Evolutionary conservation across 2,329 filamentous ascomycete species (phyloP).

Genomic region (Cordyceps javanica): DNA sequence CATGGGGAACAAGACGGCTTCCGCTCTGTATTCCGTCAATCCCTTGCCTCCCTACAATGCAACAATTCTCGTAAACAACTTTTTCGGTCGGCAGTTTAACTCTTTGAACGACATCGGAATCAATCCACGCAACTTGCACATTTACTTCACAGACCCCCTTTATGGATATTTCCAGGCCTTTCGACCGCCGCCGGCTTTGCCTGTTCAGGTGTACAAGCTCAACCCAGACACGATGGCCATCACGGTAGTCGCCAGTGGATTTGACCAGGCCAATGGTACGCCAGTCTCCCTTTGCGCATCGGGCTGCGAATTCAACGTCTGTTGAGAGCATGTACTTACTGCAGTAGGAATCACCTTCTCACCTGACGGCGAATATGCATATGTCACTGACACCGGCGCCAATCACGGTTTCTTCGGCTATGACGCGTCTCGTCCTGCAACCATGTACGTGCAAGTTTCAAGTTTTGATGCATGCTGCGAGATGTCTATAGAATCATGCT

Average conservation of each 20-base stretch:
- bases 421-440: constrained; percentile 35
- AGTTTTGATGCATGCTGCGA: too few relatives aligned
- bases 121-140: constrained; percentile 46
- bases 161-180: constrained; percentile 57
- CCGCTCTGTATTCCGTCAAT: constrained; percentile 1
- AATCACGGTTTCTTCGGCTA: constrained; percentile 36
- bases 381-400: constrained; percentile 53
- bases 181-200: constrained; percentile 44
- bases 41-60: neutral
- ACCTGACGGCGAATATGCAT: constrained; percentile 44
- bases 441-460: constrained; percentile 47
- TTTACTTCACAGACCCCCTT: constrained; percentile 60
- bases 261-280: constrained; percentile 47
- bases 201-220: constrained; percentile 54
- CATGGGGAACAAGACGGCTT: constrained; percentile 31
- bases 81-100: constrained; percentile 53
- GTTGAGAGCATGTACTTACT: neutral
- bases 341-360: constrained; percentile 46
- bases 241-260: constrained; percentile 51
- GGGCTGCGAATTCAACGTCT: too few relatives aligned
- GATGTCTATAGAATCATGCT: neutral
- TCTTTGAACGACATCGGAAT: constrained; percentile 53
- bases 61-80: constrained; percentile 49
- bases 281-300: rapidly evolving
- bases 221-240: constrained; percentile 44